phyloP scores from a whole-genome alignment of 2,329 filamentous ascomycete genomes.

The Neocucurbitaria cava region DNA sequence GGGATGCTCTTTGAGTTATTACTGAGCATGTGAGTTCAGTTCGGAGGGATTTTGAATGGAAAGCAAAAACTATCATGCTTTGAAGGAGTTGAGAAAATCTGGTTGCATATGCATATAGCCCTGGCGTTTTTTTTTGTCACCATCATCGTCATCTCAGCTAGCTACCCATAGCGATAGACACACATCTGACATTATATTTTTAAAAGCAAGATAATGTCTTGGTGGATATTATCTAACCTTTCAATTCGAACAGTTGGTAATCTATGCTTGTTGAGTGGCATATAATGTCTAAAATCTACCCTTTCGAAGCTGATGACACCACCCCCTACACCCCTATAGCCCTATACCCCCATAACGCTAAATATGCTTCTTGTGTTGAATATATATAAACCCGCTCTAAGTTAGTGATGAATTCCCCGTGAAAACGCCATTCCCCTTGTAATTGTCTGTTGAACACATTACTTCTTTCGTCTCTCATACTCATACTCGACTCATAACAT shows the following conservation, averaged over 20 bases:
- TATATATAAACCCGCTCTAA: background rate
- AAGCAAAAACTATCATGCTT: background rate
- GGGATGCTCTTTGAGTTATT: slow-evolving; percentile 38
- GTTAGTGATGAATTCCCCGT: background rate
- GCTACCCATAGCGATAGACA: background rate
- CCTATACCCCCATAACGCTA: background rate
- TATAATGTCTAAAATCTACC: background rate
- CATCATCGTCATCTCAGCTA: background rate
- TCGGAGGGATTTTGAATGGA: background rate
- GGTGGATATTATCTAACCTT: no score
- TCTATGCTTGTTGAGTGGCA: background rate
- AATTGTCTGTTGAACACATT: slow-evolving; percentile 3
- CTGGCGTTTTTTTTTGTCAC: no score
- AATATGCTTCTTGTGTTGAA: background rate
- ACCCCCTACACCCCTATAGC: background rate
- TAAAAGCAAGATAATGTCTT: no score
- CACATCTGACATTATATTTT: no score
- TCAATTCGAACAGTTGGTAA: no score
- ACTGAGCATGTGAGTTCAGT: background rate
- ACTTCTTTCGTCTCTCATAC: background rate
- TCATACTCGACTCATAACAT: background rate
- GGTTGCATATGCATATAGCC: background rate
- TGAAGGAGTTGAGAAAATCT: background rate
- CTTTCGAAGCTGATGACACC: no score
- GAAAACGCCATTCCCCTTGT: background rate